Evolutionary conservation across 306 rosid genomes (phyloP), one percentile per base, ranked within the genome.

Genomic region (Crotalaria pallida): DNA sequence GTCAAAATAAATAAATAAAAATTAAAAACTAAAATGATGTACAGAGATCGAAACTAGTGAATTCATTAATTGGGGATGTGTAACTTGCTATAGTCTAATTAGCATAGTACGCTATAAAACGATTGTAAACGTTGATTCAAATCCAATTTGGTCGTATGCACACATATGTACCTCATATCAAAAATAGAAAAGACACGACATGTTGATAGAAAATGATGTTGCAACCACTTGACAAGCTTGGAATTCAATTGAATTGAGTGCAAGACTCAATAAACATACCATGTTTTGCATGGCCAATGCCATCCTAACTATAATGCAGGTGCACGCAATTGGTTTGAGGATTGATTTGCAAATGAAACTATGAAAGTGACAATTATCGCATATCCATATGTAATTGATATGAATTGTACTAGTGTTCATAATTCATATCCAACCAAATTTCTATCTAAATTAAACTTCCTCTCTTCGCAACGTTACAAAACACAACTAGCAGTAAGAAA

Each of bases 161-260:
- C 33, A 9, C 12, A 7, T 67, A 67, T 19, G 33, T 11, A 33
- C 19, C 19, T 31, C 7, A 11, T 27, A 9, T 16, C 26, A 47
- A 66, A 47, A 66, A 1, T 16, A 12, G 1, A 27, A 11, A 19
- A 1, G 2, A 19, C 6, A 33, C 2, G 36, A 3, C 0, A 21
- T 43, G 57, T 15, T 16, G 48, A 10, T 41, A 43, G 75, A 70
- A 57, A 57, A 17, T 17, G 67, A 57, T 57, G 67, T 58, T 45
- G 26, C 47, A 58, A 58, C 58, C 36, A 71, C 67, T 71, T 41
- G 36, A 57, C 19, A 10, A 5, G 8, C 23, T 55, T 41, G 29
- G 51, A 69, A 69, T 69, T 69, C 36, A 67, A 67, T 17, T n/a
- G 5, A 51, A 33, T 67, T 34, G 23, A 51, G 36, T 34, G 60